Conservation (phyloP, 345 rosid genomes). For the Geranium rotundifolium region DNA sequence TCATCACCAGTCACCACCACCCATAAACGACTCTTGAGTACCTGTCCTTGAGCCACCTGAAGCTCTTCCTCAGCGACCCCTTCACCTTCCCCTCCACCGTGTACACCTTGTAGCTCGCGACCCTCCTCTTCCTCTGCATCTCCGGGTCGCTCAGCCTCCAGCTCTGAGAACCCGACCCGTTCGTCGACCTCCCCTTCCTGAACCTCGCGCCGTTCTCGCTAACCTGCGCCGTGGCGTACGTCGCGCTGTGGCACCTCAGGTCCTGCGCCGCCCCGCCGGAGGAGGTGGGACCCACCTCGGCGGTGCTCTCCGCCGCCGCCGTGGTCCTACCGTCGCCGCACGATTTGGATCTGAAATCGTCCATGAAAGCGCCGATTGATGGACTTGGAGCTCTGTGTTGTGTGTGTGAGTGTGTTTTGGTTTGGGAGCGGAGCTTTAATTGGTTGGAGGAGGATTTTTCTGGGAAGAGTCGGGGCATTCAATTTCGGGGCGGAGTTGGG, state of each 20-base stretch:
- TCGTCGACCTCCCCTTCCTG: conserved; percentile 42
- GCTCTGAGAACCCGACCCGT: conserved; percentile 18
- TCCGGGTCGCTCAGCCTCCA: conserved; percentile 76
- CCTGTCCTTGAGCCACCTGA: conserved; percentile 83
- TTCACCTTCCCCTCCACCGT: conserved; percentile 81
- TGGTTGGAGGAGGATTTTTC: not conserved
- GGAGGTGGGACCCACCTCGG: not conserved
- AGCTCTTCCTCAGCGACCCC: conserved; percentile 69
- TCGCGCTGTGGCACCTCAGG: conserved; percentile 9
- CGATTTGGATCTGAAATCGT: not conserved
- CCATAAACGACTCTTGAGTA: conserved; percentile 65
- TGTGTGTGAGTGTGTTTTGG: too few relatives aligned
- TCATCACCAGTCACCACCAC: conserved; percentile 47
- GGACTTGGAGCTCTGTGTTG: too few relatives aligned
- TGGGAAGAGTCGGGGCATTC: not conserved
- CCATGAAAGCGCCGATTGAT: not conserved
- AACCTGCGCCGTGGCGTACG: conserved; percentile 8
- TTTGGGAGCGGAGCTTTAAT: not conserved
- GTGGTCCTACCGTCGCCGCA: not conserved
- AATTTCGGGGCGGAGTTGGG: too few relatives aligned
- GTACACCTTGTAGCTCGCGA: conserved; percentile 89
- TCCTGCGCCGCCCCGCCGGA: conserved; percentile 6
- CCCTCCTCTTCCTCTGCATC: conserved; percentile 82
- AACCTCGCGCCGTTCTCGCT: conserved; percentile 3
- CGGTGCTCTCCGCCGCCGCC: not conserved